These are phyloP conservation scores for Pseudogymnoascus destructans DNA, from an alignment of 2,329 filamentous ascomycete genomes.

Conservation along the genomic window DNA sequence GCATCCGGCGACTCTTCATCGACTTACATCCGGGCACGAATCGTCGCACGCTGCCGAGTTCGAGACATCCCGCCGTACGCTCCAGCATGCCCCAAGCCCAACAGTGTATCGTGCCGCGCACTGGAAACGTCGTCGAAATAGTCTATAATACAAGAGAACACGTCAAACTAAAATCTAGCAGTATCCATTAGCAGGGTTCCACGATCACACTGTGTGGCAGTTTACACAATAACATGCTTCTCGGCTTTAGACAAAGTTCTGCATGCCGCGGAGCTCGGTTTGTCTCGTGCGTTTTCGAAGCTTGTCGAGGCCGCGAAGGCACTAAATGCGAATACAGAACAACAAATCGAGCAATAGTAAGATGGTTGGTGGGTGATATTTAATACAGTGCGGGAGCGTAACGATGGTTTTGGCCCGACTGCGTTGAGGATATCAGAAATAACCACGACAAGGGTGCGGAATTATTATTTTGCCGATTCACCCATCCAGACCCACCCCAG, in stretches of 20 bases:
- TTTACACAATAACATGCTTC: conserved; percentile 19
- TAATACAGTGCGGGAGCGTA: background rate
- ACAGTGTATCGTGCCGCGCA: conserved; percentile 7
- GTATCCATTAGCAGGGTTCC: background rate
- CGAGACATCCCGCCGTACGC: conserved; percentile 41
- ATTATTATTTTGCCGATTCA: conserved; percentile 5
- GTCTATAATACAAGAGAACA: conserved; percentile 9
- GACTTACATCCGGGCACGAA: conserved; percentile 29
- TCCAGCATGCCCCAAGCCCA: conserved; percentile 39
- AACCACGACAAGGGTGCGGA: background rate
- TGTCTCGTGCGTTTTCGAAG: background rate
- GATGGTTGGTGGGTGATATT: background rate
- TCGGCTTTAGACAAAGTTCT: conserved; percentile 8
- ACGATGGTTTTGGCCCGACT: background rate
- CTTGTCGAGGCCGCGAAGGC: background rate
- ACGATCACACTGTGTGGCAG: background rate
- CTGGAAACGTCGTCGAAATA: background rate
- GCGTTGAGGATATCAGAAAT: background rate
- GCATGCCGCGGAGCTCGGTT: conserved; percentile 3
- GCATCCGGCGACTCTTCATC: conserved; percentile 31
- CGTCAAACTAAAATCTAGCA: conserved; percentile 1
- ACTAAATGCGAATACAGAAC: background rate
- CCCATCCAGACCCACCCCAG: background rate
- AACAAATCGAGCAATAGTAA: background rate
- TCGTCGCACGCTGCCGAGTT: conserved; percentile 41